These are phyloP conservation scores for Ascobolus immersus DNA, from an alignment of 495 filamentous ascomycete genomes.

Conservation along the genomic window DNA sequence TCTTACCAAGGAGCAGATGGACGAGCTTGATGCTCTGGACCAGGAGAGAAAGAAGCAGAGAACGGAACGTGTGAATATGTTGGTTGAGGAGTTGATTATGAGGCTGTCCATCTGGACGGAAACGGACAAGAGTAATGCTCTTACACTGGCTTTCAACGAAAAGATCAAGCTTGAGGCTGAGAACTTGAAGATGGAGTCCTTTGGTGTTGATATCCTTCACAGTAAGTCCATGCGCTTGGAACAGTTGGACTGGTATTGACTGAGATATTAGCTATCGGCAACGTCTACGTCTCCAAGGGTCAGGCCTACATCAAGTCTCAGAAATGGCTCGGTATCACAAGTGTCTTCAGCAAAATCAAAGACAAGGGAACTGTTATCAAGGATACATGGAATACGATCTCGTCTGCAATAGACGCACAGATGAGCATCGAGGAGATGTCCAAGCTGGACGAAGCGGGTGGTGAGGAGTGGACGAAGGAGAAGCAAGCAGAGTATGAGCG, in stretches of 20 bases:
- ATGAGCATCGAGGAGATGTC: conserved; percentile 99
- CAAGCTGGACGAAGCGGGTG: conserved; percentile 76
- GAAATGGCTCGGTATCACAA: conserved; percentile 86
- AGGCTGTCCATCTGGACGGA: conserved; percentile 91
- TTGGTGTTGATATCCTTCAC: conserved; percentile 89
- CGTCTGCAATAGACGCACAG: conserved; percentile 90
- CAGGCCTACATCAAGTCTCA: conserved; percentile 75
- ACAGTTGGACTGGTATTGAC: too few relatives aligned
- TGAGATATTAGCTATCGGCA: conserved; percentile 38
- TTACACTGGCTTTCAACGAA: conserved; percentile 69
- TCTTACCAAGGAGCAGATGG: conserved; percentile 66
- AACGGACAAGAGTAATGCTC: conserved; percentile 66
- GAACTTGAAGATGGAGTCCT: conserved; percentile 97
- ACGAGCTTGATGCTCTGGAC: conserved; percentile 71
- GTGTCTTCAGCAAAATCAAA: conserved; percentile 80
- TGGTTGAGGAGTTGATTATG: conserved; percentile 64
- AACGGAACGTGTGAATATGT: conserved; percentile 68
- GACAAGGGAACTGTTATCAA: conserved; percentile 92
- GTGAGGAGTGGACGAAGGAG: conserved; percentile 97
- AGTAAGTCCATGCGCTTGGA: conserved; percentile 10
- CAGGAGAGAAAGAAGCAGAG: conserved; percentile 57
- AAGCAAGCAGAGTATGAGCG: conserved; percentile 90
- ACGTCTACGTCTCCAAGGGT: conserved; percentile 68
- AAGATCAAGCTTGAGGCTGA: conserved; percentile 91
- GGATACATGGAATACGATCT: conserved; percentile 95